Evolutionary conservation across 495 filamentous ascomycete genomes (phyloP), one percentile per base, ranked within the genome.

Genomic region (Cenococcum geophilum): DNA sequence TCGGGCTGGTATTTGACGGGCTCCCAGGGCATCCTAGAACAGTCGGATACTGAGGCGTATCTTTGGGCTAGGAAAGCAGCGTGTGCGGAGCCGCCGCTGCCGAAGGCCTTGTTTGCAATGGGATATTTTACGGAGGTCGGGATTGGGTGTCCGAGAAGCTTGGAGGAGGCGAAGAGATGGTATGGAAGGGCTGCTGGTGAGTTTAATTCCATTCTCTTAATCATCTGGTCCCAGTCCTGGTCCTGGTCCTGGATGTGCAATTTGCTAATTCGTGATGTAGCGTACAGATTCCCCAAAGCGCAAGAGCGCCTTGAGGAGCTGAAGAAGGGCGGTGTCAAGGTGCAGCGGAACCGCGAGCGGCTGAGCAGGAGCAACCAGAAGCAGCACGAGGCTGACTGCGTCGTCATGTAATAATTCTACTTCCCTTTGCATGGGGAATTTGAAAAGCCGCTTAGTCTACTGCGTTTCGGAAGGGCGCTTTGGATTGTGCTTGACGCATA

Each of bases 1-100:
- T 89, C 86, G 64, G 93, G 93, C 3, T 98, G 93, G 93, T 98
- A 98, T 69, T 78, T 98, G 22, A 98, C 93, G 0, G 93, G 93
- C 22, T 83, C 84, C 20, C 88, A 95, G 50, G 90, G 89, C 0
- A 88, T 96, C 23, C 76, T 98, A 43, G 83, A 89, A 69, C 92
- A 96, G 71, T 95, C 86, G 64, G 93, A 98, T 64, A 95, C 89
- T 1, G 93, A 98, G 71, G 93, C 93, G 1, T 98, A 97, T 68
- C 82, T 98, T 1, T 98, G 93, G 93, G 93, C 93, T 8, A 79
- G 93, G 1, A 97, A 96, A 72, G 92, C 93, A 10, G 92, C 93
- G 1, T 80, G 83, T 49, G 85, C 88, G 11, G 89, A 91, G 6
- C 74, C 72, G 22, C 73, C 74, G 36, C 75, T 96, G 36, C 82